Conservation (phyloP, 192 early-diverging fungal species). For the Linnemannia elongata region DNA sequence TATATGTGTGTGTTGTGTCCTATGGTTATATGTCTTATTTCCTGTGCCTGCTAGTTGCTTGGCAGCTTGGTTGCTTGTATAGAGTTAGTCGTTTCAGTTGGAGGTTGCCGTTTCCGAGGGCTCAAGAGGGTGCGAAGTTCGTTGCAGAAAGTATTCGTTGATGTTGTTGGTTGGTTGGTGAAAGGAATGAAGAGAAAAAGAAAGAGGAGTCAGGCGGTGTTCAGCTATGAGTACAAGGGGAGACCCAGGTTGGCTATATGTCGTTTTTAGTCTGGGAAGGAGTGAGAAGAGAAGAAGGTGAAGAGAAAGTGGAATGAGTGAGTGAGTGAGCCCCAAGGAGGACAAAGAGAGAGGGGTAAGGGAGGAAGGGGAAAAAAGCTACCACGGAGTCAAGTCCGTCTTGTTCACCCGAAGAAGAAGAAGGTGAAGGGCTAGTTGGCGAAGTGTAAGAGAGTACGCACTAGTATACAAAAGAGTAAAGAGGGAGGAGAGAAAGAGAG, state of each 20-base stretch:
- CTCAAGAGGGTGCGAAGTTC: neutral
- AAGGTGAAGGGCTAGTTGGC: neutral
- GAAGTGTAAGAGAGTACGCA: neutral
- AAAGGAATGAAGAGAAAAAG: neutral
- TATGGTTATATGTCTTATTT: neutral
- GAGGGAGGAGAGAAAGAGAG: neutral
- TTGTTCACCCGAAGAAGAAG: too few species aligned
- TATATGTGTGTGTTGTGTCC: neutral
- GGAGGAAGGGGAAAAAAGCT: neutral
- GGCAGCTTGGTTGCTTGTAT: neutral
- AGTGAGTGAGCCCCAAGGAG: neutral
- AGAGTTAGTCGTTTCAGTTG: neutral
- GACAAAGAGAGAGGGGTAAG: neutral
- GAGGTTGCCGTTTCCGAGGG: neutral
- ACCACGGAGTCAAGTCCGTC: too few species aligned
- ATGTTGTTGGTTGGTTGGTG: neutral
- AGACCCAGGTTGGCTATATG: neutral
- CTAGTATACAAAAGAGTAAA: neutral
- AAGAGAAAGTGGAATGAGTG: neutral
- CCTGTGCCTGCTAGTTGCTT: neutral
- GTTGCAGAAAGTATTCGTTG: neutral
- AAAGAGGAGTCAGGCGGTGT: too few species aligned
- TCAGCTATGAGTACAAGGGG: too few species aligned
- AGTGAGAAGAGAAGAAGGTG: neutral
- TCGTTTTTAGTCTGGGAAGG: neutral